Evolutionary conservation across 257 asterid genomes (phyloP).

Genomic region (Ilex aquifolium): DNA sequence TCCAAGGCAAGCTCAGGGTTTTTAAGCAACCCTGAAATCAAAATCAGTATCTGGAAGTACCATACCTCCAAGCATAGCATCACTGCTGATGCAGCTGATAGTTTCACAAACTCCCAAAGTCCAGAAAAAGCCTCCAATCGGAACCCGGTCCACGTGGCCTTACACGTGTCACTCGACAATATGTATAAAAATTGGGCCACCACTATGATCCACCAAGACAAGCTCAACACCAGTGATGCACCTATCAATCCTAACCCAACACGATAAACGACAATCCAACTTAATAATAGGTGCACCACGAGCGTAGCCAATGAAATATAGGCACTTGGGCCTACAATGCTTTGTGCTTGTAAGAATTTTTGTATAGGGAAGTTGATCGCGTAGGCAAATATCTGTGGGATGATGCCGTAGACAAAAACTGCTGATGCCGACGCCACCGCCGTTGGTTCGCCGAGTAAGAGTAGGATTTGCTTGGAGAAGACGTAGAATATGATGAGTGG

Average conservation of each 20-base stretch:
- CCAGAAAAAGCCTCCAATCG: constrained; percentile 46
- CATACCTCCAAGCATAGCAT: constrained; percentile 65
- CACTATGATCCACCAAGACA: constrained; percentile 58
- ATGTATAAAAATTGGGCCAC: constrained; percentile 38
- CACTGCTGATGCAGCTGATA: constrained; percentile 52
- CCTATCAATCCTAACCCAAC: constrained; percentile 40
- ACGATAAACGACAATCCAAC: constrained; percentile 39
- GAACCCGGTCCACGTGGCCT: constrained; percentile 55
- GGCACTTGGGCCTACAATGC: constrained; percentile 52
- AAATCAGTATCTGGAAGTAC: constrained; percentile 51
- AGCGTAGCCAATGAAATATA: constrained; percentile 38
- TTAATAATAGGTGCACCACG: constrained; percentile 28
- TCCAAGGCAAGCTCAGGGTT: constrained; percentile 46
- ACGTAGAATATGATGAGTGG: constrained; percentile 42
- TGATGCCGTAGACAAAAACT: constrained; percentile 48
- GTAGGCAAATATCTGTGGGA: constrained; percentile 61
- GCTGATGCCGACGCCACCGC: constrained; percentile 38
- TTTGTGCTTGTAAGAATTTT: constrained; percentile 52
- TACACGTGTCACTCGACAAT: constrained; percentile 26
- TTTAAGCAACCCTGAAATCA: constrained; percentile 40
- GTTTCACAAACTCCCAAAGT: constrained; percentile 42
- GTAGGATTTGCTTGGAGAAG: constrained; percentile 31
- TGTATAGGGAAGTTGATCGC: constrained; percentile 49
- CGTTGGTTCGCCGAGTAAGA: constrained; percentile 35
- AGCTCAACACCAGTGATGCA: constrained; percentile 42